A percentile compares a stretch with the other conserved stretches of the same genome.
These are phyloP conservation scores for Verbena officinalis DNA, from an alignment of 257 asterid genomes.

Conservation along the genomic window DNA sequence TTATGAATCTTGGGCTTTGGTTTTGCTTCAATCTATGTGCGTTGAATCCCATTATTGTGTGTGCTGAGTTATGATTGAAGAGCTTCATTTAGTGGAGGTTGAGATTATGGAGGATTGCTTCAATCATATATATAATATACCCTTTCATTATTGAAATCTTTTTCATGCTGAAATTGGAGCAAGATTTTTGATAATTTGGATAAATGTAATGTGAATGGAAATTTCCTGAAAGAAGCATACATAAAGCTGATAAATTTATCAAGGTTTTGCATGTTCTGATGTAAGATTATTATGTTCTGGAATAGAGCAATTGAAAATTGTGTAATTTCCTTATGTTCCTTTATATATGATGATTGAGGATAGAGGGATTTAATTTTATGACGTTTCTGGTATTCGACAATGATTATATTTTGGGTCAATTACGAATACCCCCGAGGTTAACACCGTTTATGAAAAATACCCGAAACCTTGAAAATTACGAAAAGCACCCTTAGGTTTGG, in stretches of 20 bases:
- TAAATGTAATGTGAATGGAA: neutral
- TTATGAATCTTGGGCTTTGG: slow-evolving; percentile 11
- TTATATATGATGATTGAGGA: neutral
- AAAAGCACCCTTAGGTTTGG: too few relatives aligned
- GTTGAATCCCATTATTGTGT: neutral
- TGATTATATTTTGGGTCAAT: too few relatives aligned
- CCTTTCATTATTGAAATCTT: neutral
- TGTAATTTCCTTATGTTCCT: neutral
- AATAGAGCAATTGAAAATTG: slow-evolving; percentile 3
- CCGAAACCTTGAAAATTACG: too few relatives aligned
- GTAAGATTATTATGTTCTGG: neutral
- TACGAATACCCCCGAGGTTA: too few relatives aligned
- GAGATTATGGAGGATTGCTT: slow-evolving; percentile 17
- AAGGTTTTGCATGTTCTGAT: neutral
- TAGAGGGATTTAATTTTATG: slow-evolving; percentile 14
- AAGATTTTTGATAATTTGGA: neutral
- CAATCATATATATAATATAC: neutral
- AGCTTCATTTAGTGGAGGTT: slow-evolving; percentile 27
- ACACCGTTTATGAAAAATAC: too few relatives aligned
- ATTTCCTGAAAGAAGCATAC: neutral
- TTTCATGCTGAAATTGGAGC: slow-evolving; percentile 2
- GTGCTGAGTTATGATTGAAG: slow-evolving; percentile 16
- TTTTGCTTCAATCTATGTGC: slow-evolving; percentile 19
- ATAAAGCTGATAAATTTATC: neutral
- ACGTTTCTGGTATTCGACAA: slow-evolving; percentile 27